Percentiles rank a stretch among this genome's conserved stretches.
Conservation (phyloP, 768 basidiomycete genomes). For the Chlorophyllum brunneum region DNA sequence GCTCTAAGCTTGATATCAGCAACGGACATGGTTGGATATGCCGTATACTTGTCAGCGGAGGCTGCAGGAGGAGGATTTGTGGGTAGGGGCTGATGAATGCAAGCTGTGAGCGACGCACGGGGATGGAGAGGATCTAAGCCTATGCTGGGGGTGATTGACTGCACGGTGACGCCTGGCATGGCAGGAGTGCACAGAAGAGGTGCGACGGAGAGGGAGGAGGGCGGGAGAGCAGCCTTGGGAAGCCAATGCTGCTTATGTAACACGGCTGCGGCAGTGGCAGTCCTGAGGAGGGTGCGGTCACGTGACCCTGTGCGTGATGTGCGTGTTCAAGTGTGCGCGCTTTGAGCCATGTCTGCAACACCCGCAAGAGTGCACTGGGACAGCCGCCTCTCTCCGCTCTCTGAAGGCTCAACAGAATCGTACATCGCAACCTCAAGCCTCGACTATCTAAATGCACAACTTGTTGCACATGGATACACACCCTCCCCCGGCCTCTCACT, state of each 20-base stretch:
- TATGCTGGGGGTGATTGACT: slow-evolving; percentile 19
- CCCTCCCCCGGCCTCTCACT: slow-evolving; percentile 61
- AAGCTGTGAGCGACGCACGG: neutral
- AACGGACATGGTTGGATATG: slow-evolving; percentile 33
- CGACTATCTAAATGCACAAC: slow-evolving; percentile 78
- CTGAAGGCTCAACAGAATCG: slow-evolving; percentile 42
- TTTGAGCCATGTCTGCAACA: slow-evolving; percentile 31
- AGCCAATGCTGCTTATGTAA: neutral
- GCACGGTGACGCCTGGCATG: slow-evolving; percentile 27
- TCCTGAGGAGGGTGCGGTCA: too few species aligned
- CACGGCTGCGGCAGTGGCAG: neutral
- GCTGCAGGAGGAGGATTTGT: slow-evolving; percentile 11
- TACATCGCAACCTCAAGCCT: slow-evolving; percentile 57
- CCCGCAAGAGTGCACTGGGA: slow-evolving; percentile 52
- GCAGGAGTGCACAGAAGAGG: neutral
- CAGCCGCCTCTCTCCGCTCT: slow-evolving; percentile 40
- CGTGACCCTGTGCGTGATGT: slow-evolving; percentile 7
- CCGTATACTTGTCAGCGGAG: slow-evolving; percentile 18
- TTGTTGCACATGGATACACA: slow-evolving; percentile 78
- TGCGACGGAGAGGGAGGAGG: neutral
- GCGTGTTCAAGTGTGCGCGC: neutral
- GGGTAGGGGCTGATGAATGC: neutral
- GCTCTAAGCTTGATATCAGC: slow-evolving; percentile 42
- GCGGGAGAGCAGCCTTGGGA: neutral
- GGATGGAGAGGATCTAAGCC: slow-evolving; percentile 6